Evolutionary conservation across 2,329 filamentous ascomycete species (phyloP).

Genomic region (Rhynchosporium secalis): DNA sequence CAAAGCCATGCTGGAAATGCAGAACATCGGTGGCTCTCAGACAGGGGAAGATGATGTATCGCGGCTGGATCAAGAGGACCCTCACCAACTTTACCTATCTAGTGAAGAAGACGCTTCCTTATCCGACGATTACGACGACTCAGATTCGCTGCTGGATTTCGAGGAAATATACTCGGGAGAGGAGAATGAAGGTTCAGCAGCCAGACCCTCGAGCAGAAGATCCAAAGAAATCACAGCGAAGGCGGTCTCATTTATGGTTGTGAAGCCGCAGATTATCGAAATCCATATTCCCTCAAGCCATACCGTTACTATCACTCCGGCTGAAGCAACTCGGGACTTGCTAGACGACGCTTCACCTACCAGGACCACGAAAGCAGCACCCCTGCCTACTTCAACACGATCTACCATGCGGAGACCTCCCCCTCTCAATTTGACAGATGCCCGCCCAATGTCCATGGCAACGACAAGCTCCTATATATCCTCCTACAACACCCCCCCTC

Average conservation of each 20-base stretch:
- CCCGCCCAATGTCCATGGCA: constrained; percentile 29
- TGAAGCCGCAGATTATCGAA: constrained; percentile 50
- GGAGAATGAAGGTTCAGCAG: constrained; percentile 37
- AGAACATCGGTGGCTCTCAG: constrained; percentile 30
- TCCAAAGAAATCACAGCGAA: constrained; percentile 57
- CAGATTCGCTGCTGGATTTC: constrained; percentile 52
- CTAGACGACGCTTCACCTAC: constrained; percentile 16
- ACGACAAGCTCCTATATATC: constrained; percentile 24
- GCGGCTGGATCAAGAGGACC: constrained; percentile 37
- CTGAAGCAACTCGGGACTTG: constrained; percentile 14
- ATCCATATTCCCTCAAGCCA: constrained; percentile 24
- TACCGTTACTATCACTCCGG: constrained; percentile 13
- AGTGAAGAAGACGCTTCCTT: constrained; percentile 67
- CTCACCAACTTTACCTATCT: constrained; percentile 63
- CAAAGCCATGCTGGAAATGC: constrained; percentile 34
- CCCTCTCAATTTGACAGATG: constrained; percentile 27
- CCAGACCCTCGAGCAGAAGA: constrained; percentile 30
- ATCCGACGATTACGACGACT: constrained; percentile 59
- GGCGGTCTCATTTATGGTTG: constrained; percentile 58
- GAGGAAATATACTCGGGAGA: constrained; percentile 21
- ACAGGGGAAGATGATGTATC: constrained; percentile 24
- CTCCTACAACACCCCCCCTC: constrained; percentile 6
- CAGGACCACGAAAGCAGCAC: constrained; percentile 11
- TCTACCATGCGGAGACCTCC: constrained; percentile 25
- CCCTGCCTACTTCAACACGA: constrained; percentile 12